Base-by-base conservation (phyloP, 805 yeast species). In the Pichia cabralensis region DNA sequence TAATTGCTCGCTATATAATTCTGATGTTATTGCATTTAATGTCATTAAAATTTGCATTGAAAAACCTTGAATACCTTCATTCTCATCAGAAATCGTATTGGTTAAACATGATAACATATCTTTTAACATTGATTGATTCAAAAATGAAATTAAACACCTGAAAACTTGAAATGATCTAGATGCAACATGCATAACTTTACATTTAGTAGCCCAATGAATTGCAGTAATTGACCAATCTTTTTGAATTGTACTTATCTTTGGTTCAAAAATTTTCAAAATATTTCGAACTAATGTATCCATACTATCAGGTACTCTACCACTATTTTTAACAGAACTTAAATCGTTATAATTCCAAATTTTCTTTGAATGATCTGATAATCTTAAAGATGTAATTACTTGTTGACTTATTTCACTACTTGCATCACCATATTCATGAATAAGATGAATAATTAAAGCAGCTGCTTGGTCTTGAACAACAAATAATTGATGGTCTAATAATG, bases 31-130 rank as follows among this genome's bases (percentile, higher is more conserved):
- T 0, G 96, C 95, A 60, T 89, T 86, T 47, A 92, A 57, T 0
- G 98, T 89, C 96, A 92, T 89, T 43, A 92, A 61, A 35, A 92
- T 92, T 58, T 92, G 98, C 88, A 92, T 83, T 0, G 96, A 79
- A 58, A 94, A 94, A 1, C 96, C 95, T 57, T 89, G 97, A 25
- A 92, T 88, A 46, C 92, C 98, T 1, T 73, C 61, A 9, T 85
- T 75, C 26, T 78, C 85, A 53, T 94, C 99, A 1, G 96, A 76
- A 7, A 92, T 79, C 0, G 99, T 94, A 47, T 86, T 88, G 0
- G 96, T 84, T 21, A 92, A 64, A 40, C 99, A 71, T 36, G 89
- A 95, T 9, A 92, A 64, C 95, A 92, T 84, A 58, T 88, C 97
- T 36, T 84, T 74, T 29, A 94, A 62, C 96, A 92, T 89, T 9